Base-by-base conservation (phyloP, 1,284 basidiomycete genomes). In the Cutaneotrichosporon cavernicola region DNA sequence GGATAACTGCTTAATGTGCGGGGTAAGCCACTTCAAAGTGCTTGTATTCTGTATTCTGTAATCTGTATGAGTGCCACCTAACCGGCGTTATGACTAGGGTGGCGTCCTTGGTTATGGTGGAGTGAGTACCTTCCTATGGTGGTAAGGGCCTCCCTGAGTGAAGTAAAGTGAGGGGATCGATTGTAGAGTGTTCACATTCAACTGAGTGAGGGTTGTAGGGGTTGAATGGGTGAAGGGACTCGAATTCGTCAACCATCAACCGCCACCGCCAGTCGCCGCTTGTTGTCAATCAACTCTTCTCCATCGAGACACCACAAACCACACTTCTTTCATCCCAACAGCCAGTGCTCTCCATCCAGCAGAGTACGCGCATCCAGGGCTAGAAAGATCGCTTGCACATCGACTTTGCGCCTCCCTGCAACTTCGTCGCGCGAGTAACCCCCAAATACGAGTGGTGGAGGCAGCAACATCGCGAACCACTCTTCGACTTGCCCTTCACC, bases 281-380 rank as follows among this genome's bases (percentile, higher is more conserved):
- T 53, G 36, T 62, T 53, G 51, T 53, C 49, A 30, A 26, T 30
- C 11, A 30, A 30, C 22, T 40, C 52, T 62, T 47, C 38, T 36
- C 53, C 40, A 46, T 21, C 60, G 5, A 56, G 52, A 31, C 36
- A 34, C 52, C 30, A 36, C n/a, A n/a, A 55, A 46, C 31, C 36
- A 31, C 21, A 30, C 22, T 18, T 53, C 43, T 32, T 34, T 47
- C 7, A 22, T 5, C 51, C 50, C 47, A 40, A 32, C 36, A 46
- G 14, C 34, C 26, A 46, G 55, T 56, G 60, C 53, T 56, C 52
- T 21, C n/a, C 58, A 50, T 62, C 53, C 40, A 47, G 22, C 43
- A 46, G 60, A 57, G 60, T 62, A 56, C 60, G 26, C 55, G 16
- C 50, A 50, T 21, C 14, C 21, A 52, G 38, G 58, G 50, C 14